Evolutionary conservation across 148 eudicot species (phyloP).

Genomic region (Pouteria glomerata): DNA sequence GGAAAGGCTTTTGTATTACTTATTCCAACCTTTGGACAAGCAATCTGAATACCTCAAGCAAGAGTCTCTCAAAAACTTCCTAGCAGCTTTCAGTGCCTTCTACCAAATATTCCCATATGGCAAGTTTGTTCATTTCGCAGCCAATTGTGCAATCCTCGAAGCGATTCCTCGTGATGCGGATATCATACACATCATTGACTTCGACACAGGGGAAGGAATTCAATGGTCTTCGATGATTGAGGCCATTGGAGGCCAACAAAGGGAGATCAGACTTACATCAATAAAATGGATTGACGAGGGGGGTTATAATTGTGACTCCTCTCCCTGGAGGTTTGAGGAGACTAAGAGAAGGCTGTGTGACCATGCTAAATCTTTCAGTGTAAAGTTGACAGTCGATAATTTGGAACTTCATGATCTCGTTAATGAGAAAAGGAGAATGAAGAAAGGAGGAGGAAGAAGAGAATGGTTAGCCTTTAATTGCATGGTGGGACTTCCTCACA

Average conservation of each 20-base stretch:
- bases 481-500: conserved; percentile 29
- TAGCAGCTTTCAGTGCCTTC: conserved; percentile 16
- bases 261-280: conserved; percentile 17
- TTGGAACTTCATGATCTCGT: conserved; percentile 15
- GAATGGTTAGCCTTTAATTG: conserved; percentile 36
- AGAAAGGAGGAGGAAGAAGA: conserved; percentile 1
- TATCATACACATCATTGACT: conserved; percentile 20
- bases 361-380: conserved; percentile 18
- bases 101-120: conserved; percentile 22
- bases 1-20: conserved; percentile 22
- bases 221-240: conserved; percentile 24
- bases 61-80: conserved; percentile 24
- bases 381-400: conserved; percentile 22
- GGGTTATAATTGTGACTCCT: not conserved
- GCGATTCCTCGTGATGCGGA: conserved; percentile 11
- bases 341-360: conserved; percentile 22
- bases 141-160: conserved; percentile 16
- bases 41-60: conserved; percentile 15
- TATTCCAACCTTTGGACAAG: conserved; percentile 13
- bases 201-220: conserved; percentile 17
- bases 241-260: conserved; percentile 8
- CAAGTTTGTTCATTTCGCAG: conserved; percentile 19
- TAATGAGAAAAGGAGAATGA: conserved; percentile 7
- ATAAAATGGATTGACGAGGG: conserved; percentile 17
- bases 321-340: conserved; percentile 24